phyloP scores from a whole-genome alignment of 2,329 filamentous ascomycete species.

The Hypoxylon sp. region DNA sequence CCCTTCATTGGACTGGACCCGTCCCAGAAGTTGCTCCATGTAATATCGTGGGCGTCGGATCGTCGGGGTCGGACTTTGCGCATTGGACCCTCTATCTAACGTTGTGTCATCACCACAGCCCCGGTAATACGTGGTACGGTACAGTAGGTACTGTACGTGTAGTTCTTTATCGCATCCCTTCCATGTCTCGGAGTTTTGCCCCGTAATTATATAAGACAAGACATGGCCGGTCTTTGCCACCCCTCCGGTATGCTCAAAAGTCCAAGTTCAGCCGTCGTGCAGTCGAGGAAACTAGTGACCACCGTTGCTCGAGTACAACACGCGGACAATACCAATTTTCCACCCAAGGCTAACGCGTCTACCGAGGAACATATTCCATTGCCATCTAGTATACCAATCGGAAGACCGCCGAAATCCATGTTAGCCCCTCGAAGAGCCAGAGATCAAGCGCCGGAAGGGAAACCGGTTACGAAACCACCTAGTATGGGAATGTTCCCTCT shows the following conservation, averaged over 20 bases:
- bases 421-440: conserved; percentile 64
- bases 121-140: conserved; percentile 20
- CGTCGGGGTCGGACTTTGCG: conserved; percentile 42
- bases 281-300: conserved; percentile 60
- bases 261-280: conserved; percentile 59
- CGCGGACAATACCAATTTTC: conserved; percentile 41
- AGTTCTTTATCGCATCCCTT: conserved; percentile 31
- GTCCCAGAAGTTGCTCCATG: conserved; percentile 25
- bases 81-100: conserved; percentile 19
- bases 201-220: conserved; percentile 48
- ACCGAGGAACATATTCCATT: conserved; percentile 53
- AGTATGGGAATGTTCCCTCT: conserved; percentile 79
- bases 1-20: conserved; percentile 19
- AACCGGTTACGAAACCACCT: conserved; percentile 52
- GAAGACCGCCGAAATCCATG: conserved; percentile 60
- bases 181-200: conserved; percentile 45
- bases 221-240: conserved; percentile 51
- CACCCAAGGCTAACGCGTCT: conserved; percentile 45
- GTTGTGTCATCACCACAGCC: conserved; percentile 38
- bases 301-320: conserved; percentile 51
- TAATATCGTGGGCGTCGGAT: conserved; percentile 15
- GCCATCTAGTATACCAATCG: conserved; percentile 33
- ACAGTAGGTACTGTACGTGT: conserved; percentile 12
- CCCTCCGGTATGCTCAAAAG: conserved; percentile 63
- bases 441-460: conserved; percentile 51